Conservation (phyloP, 164 flowering plant species). For the Tinospora cordifolia region DNA sequence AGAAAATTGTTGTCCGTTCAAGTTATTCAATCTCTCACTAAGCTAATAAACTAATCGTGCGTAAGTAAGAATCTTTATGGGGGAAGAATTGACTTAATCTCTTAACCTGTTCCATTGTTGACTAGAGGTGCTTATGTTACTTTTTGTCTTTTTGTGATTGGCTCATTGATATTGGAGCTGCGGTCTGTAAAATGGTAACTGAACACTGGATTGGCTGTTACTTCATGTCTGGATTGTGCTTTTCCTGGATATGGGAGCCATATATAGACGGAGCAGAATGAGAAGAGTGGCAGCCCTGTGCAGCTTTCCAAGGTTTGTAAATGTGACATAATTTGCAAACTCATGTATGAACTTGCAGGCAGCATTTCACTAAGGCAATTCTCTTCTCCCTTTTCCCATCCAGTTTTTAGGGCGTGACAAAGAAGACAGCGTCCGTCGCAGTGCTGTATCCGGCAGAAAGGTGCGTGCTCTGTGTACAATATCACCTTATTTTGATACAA, state of each 20-base stretch:
- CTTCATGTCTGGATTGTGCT: conserved; percentile 50
- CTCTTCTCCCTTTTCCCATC: conserved; percentile 2
- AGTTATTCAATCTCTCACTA: not conserved
- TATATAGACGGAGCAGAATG: conserved; percentile 65
- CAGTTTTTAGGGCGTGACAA: conserved; percentile 89
- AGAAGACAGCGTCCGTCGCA: conserved; percentile 86
- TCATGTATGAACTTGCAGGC: not conserved
- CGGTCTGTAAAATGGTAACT: conserved; percentile 66
- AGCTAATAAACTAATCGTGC: not conserved
- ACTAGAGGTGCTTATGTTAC: conserved; percentile 52
- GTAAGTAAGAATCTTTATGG: not conserved
- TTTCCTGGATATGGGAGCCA: conserved; percentile 73
- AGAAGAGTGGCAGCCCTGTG: conserved; percentile 71
- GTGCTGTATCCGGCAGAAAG: conserved; percentile 98
- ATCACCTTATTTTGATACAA: not conserved
- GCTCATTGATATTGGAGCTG: conserved; percentile 99
- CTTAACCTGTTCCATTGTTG: not conserved
- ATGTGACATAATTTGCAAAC: not conserved
- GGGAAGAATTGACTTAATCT: not conserved
- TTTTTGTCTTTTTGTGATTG: conserved; percentile 68
- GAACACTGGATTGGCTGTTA: conserved; percentile 51
- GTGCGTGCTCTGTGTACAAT: conserved; percentile 23
- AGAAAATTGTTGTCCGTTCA: not conserved
- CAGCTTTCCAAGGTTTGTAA: conserved; percentile 84
- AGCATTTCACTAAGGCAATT: not conserved